Evolutionary conservation across 352 stramenopile species (phyloP).

Genomic region (Phytophthora hibernalis): DNA sequence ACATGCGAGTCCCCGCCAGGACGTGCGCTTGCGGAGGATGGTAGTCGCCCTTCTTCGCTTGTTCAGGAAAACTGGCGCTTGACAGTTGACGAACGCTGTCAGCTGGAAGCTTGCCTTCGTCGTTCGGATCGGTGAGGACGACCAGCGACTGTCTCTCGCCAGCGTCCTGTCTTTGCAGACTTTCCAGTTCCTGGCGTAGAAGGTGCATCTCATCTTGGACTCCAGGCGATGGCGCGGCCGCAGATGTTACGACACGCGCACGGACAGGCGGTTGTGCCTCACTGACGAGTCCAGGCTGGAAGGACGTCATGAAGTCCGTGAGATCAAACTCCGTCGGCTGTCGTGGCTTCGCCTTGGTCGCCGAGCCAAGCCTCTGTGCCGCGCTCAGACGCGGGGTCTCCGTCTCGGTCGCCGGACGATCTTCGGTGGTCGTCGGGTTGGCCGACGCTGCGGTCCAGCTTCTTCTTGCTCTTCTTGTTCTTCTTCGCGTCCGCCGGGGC

Average conservation of each 20-base stretch:
- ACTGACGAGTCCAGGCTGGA: conserved; percentile 10
- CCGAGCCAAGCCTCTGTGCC: neutral
- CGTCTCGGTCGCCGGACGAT: too few species aligned
- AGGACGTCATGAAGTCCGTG: conserved; percentile 20
- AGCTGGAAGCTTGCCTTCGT: conserved; percentile 5
- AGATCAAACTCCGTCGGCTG: neutral
- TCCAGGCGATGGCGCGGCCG: too few species aligned
- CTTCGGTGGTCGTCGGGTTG: too few species aligned
- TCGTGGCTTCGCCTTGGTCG: neutral
- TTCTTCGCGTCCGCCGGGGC: too few species aligned
- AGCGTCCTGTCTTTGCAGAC: neutral
- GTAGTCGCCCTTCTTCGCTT: conserved; percentile 9
- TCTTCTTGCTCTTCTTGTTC: too few species aligned
- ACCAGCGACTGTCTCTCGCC: neutral
- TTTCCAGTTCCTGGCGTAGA: neutral
- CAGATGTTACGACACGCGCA: neutral
- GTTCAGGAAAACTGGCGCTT: conserved; percentile 19
- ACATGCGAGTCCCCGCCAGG: conserved; percentile 27
- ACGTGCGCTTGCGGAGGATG: conserved; percentile 10
- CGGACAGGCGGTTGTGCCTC: neutral
- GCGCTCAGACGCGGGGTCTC: neutral
- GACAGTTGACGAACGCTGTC: neutral
- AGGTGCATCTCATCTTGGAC: neutral
- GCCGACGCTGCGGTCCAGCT: too few species aligned
- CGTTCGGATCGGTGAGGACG: neutral